Conservation (phyloP, 192 early-diverging fungal species). For the Paraglomus brasilianum region DNA sequence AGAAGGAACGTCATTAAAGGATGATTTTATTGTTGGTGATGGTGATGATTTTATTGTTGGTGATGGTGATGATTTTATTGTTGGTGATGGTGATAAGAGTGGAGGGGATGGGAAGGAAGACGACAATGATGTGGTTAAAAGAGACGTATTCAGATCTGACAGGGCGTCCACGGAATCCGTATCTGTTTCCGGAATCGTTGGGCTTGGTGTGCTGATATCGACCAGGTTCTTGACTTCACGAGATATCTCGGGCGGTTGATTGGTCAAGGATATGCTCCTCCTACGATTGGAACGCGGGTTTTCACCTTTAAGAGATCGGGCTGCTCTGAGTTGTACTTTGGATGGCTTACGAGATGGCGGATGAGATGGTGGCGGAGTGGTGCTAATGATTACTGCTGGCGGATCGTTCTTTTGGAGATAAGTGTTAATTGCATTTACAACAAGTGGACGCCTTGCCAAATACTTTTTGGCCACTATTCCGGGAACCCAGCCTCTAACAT, state of each 20-base stretch:
- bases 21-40: not conserved
- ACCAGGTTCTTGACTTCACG: too few relatives aligned
- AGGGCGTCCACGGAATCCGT: too few relatives aligned
- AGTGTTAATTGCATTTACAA: slow-evolving; percentile 49
- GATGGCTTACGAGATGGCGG: not conserved
- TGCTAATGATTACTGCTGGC: not conserved
- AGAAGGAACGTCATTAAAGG: not conserved
- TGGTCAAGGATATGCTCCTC: too few relatives aligned
- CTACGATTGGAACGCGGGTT: too few relatives aligned
- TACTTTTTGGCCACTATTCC: slow-evolving; percentile 54
- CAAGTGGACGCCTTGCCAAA: slow-evolving; percentile 48
- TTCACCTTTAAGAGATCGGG: too few relatives aligned
- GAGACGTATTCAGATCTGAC: too few relatives aligned
- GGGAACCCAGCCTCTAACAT: slow-evolving; percentile 54
- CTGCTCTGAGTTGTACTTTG: too few relatives aligned
- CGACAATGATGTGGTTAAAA: too few relatives aligned
- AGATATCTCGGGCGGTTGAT: too few relatives aligned
- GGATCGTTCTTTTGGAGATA: slow-evolving; percentile 53
- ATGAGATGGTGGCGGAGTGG: not conserved
- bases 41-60: not conserved
- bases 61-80: not conserved
- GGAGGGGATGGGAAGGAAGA: too few relatives aligned
- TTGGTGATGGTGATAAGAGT: not conserved
- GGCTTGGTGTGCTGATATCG: too few relatives aligned
- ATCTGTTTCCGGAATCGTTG: too few relatives aligned